Evolutionary conservation across 345 rosid species (phyloP).

Genomic region (Adansonia digitata): DNA sequence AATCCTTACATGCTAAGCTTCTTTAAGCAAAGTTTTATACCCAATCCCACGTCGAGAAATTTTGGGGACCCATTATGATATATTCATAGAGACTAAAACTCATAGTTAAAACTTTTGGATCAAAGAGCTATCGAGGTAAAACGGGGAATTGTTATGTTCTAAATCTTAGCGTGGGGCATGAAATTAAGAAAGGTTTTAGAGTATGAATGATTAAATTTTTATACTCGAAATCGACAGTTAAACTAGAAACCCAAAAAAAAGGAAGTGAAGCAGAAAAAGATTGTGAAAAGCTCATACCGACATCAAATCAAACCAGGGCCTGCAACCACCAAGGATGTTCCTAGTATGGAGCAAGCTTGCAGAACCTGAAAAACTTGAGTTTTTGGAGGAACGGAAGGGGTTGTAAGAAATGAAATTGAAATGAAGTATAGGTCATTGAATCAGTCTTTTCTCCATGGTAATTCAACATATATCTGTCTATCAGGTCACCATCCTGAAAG

Average conservation of each 20-base stretch:
- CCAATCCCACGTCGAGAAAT: too few relatives aligned
- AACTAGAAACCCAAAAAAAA: background rate
- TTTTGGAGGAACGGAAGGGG: background rate
- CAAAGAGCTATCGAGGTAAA: too few relatives aligned
- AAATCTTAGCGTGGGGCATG: too few relatives aligned
- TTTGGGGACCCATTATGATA: too few relatives aligned
- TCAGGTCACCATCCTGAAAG: background rate
- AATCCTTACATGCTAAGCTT: background rate
- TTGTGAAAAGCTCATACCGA: conserved; percentile 35
- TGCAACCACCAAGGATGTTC: conserved; percentile 20
- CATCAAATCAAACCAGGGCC: conserved; percentile 40
- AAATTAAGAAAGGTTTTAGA: background rate
- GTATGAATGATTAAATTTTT: background rate
- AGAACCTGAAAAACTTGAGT: background rate
- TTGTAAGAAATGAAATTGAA: too few relatives aligned
- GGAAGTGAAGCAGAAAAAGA: background rate
- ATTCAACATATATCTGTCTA: background rate
- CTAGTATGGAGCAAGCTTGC: background rate
- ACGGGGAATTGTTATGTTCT: too few relatives aligned
- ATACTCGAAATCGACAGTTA: background rate
- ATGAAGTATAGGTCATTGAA: background rate
- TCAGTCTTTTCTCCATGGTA: background rate
- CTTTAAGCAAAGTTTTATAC: background rate
- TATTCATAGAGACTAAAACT: too few relatives aligned
- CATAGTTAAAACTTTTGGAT: too few relatives aligned